Base-by-base conservation (phyloP, 192 early-diverging fungal species). In the Bifiguratus adelaidae region DNA sequence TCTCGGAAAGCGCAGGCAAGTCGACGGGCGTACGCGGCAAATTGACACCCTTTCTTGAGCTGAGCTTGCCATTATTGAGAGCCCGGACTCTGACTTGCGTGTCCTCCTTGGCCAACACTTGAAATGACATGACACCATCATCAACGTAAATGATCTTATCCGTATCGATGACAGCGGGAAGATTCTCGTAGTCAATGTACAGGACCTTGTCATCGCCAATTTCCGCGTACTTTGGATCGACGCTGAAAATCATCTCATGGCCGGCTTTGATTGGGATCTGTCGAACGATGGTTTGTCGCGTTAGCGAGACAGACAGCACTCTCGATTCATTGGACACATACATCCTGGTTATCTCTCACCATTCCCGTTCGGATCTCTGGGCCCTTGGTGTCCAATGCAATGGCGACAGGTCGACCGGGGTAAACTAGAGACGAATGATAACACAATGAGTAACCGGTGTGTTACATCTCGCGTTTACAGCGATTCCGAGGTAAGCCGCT, bases 11-110 rank as follows among this genome's bases (percentile, higher is more conserved):
- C 3, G 95, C 92, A 6, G 95, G 95, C 38, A 97, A 73, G 57
- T 95, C 89, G 24, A 98, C 90, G 42, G 74, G 61, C 12, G 89
- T 89, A 23, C 82, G 79, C 9, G 95, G 95, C 47, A 98, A 68
- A 64, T 98, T 98, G 42, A 98, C 89, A 58, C 92, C 92, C 71
- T 98, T 98, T 61, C 82, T 89, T 50, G 82, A 85, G 55, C 86
- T 84, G 30, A 98, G 74, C 50, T 76, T 76, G 42, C 92, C 92
- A 59, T 86, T 81, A 67, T 93, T 95, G 47, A 81, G 58, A 9
- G 84, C 84, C 24, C 76, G 71, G n/a, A 86, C 86, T 43, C 60
- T 74, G 48, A 89, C 69, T 23, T 58, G 51, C 35, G 67, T 61
- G n/a, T 66, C 67, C 19, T 57, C 25, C 36, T 73, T 63, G 56